phyloP scores from a whole-genome alignment of 2,329 filamentous ascomycete genomes.

The Fusarium avenaceum region DNA sequence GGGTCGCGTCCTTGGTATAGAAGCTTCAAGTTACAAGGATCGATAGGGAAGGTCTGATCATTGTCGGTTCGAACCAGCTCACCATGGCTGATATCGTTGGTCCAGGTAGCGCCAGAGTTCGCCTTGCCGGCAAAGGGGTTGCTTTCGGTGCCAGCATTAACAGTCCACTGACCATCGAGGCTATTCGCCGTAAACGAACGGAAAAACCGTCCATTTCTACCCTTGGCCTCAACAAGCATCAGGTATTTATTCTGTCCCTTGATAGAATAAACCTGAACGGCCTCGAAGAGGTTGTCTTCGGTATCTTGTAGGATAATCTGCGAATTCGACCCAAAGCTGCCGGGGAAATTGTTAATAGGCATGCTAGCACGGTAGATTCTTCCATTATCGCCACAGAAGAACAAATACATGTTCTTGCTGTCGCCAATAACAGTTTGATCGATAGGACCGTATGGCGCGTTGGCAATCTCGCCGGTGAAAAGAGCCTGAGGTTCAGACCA shows the following conservation, averaged over 20 bases:
- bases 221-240: slow-evolving; percentile 75
- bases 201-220: slow-evolving; percentile 72
- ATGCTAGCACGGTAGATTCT: slow-evolving; percentile 74
- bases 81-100: slow-evolving; percentile 75
- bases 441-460: slow-evolving; percentile 67
- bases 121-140: slow-evolving; percentile 73
- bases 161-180: slow-evolving; percentile 69
- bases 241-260: slow-evolving; percentile 68
- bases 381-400: slow-evolving; percentile 76
- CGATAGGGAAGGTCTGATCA: slow-evolving; percentile 73
- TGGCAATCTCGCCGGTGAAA: slow-evolving; percentile 67
- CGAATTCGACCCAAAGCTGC: slow-evolving; percentile 66
- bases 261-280: slow-evolving; percentile 74
- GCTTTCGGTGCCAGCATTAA: slow-evolving; percentile 67
- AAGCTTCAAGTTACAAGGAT: slow-evolving; percentile 73
- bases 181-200: slow-evolving; percentile 73
- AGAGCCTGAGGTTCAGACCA: slow-evolving; percentile 69
- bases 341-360: slow-evolving; percentile 72
- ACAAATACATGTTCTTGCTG: slow-evolving; percentile 72
- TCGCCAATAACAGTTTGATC: slow-evolving; percentile 76
- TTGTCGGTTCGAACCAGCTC: slow-evolving; percentile 68
- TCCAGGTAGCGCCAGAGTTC: slow-evolving; percentile 74
- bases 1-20: slow-evolving; percentile 71
- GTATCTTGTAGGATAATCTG: slow-evolving; percentile 67
- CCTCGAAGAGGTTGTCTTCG: slow-evolving; percentile 73